Evolutionary conservation across 192 early-diverging fungal species (phyloP), one percentile per base, ranked within the genome.

Genomic region (Podila clonocystis): DNA sequence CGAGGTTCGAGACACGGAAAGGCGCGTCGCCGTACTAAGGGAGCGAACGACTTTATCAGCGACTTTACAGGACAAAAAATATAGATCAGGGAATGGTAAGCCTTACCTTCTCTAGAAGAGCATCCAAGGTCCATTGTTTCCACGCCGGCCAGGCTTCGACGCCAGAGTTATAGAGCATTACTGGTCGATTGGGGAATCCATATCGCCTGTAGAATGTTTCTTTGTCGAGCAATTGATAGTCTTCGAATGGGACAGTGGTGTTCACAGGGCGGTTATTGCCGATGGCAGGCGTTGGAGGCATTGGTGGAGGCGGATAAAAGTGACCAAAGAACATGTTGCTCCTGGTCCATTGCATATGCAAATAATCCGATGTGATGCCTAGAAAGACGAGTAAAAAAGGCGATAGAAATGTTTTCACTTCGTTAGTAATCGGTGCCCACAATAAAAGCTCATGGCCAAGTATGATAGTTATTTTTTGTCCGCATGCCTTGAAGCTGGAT

Each of bases 131-230:
- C 84, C 84, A 85, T 26, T 75, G 60, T 12, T 73, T 38, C 84
- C 84, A 85, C 4, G 84, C 84, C 12, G 72, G 62, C 84, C 84
- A 85, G 2, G 69, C 41, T 55, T 85, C 84, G 15, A 85, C 84
- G 0, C 73, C 73, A 24, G 74, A 70, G 60, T 83, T 74, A 60
- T 62, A 72, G 19, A 85, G 59, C 70, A 85, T 78, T 13, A 79
- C 75, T 7, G 84, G 84, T 24, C 58, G 58, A 30, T 82, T 75
- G 9, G 79, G 79, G 55, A 70, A 74, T 34, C 58, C 73, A 31
- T 82, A 84, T 15, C 67, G 66, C 30, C 38, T 52, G 48, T 84
- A 68, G 57, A 84, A 84, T 49, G 57, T 75, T 20, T 71, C 70
- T 12, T 52, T 34, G 60, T 74, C 67, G 29, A 84, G 62, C 4